These are phyloP conservation scores for Fusarium euwallaceae DNA, from an alignment of 2,329 filamentous ascomycete species.

Conservation along the genomic window DNA sequence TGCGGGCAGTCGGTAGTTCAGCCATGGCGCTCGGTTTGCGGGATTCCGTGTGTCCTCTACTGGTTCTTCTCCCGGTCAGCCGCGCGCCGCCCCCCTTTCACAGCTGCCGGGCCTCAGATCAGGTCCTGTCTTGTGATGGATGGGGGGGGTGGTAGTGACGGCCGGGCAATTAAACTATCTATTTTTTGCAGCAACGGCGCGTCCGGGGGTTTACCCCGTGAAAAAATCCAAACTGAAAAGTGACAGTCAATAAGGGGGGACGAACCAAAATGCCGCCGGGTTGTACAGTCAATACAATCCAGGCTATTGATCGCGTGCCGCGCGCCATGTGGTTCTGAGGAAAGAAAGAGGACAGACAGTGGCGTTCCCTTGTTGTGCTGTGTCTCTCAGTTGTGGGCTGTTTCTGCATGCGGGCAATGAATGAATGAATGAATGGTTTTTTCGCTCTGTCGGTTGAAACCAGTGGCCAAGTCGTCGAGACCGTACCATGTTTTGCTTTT, in stretches of 20 bases:
- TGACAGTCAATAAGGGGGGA: conserved; percentile 25
- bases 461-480: conserved; percentile 1
- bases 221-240: not conserved
- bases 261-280: not conserved
- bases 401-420: conserved; percentile 6
- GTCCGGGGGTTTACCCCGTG: not conserved
- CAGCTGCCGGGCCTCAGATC: not conserved
- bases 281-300: conserved; percentile 12
- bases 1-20: conserved; percentile 27
- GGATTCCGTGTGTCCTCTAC: conserved; percentile 20
- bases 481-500: conserved; percentile 1
- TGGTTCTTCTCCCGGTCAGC: not conserved
- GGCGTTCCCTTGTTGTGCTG: not conserved
- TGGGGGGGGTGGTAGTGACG: not conserved
- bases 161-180: not conserved
- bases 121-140: not conserved
- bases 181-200: conserved; percentile 3
- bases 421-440: too few species aligned
- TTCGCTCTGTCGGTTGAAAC: conserved; percentile 6
- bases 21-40: conserved; percentile 34
- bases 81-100: conserved; percentile 6
- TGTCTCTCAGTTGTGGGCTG: conserved; percentile 21
- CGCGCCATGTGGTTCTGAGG: conserved; percentile 13
- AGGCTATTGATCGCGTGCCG: conserved; percentile 43
- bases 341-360: conserved; percentile 9